Evolutionary conservation across 768 basidiomycete species (phyloP).

Genomic region (Boletus speciosus): DNA sequence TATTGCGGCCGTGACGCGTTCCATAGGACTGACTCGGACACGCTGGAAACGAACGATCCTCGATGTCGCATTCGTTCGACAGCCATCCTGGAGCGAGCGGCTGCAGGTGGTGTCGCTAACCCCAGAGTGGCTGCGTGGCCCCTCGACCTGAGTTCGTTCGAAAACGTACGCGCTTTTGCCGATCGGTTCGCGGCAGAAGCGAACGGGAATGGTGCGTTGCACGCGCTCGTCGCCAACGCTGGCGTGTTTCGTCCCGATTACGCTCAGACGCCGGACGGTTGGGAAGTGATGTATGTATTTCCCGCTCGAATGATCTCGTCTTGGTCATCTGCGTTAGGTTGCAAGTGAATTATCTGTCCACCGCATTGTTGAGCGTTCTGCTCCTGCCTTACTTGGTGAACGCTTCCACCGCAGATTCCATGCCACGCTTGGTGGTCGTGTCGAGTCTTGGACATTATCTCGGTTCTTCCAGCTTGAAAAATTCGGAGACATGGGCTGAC

Average conservation of each 20-base stretch:
- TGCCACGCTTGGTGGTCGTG: slow-evolving; percentile 25
- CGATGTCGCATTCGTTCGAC: not conserved
- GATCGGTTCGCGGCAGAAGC: slow-evolving; percentile 25
- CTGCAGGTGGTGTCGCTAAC: not conserved
- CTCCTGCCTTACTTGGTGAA: slow-evolving; percentile 30
- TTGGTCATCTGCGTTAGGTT: slow-evolving; percentile 16
- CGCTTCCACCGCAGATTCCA: slow-evolving; percentile 11
- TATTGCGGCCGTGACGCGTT: not conserved
- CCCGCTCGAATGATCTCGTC: not conserved
- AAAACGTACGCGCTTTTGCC: slow-evolving; percentile 29
- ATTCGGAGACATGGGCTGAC: slow-evolving; percentile 6
- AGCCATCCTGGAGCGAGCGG: slow-evolving; percentile 12
- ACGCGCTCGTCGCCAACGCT: slow-evolving; percentile 32
- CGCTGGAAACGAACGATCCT: not conserved
- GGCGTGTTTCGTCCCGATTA: slow-evolving; percentile 18
- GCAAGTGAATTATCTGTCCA: slow-evolving; percentile 34
- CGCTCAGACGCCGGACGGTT: slow-evolving; percentile 38
- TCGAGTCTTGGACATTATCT: slow-evolving; percentile 28
- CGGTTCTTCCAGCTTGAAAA: slow-evolving; percentile 1
- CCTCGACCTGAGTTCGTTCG: slow-evolving; percentile 32
- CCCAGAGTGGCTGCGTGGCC: slow-evolving; percentile 27
- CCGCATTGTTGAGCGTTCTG: slow-evolving; percentile 29
- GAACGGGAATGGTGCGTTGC: slow-evolving; percentile 10
- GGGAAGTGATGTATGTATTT: slow-evolving; percentile 44
- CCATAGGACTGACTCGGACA: not conserved